Conservation (phyloP, 2,329 filamentous ascomycete species). For the Fusarium fujikuroi region DNA sequence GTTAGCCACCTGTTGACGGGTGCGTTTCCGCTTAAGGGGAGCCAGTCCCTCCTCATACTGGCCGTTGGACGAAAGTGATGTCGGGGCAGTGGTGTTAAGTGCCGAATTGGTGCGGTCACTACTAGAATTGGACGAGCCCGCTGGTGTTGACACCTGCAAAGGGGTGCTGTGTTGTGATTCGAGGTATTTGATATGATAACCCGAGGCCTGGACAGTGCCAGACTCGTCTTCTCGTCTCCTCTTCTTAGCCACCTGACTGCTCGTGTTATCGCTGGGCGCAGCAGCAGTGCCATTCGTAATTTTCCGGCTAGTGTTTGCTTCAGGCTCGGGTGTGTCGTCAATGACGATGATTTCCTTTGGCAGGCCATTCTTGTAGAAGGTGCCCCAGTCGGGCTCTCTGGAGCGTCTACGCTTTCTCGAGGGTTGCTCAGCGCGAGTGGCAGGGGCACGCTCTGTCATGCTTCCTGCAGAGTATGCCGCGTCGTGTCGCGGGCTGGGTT, state of each 20-base stretch:
- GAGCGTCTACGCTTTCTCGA: constrained; percentile 66
- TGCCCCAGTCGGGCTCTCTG: constrained; percentile 78
- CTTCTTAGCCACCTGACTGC: constrained; percentile 74
- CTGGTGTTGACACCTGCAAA: constrained; percentile 72
- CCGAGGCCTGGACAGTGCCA: constrained; percentile 63
- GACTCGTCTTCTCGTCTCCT: constrained; percentile 72
- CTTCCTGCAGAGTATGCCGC: constrained; percentile 39
- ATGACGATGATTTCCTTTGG: constrained; percentile 90
- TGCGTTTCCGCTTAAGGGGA: constrained; percentile 93
- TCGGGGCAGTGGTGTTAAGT: constrained; percentile 87
- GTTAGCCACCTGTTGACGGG: constrained; percentile 82
- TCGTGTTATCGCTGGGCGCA: constrained; percentile 44
- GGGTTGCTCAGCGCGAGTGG: constrained; percentile 46
- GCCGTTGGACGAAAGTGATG: constrained; percentile 74
- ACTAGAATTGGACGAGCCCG: constrained; percentile 79
- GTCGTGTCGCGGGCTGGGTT: constrained; percentile 43
- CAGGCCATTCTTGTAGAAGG: constrained; percentile 84
- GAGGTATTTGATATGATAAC: constrained; percentile 78
- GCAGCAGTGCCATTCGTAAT: constrained; percentile 50
- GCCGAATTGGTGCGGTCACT: constrained; percentile 85
- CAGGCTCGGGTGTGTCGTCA: constrained; percentile 74
- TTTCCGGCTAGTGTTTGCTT: constrained; percentile 56
- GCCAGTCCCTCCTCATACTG: constrained; percentile 72
- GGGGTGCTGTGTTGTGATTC: constrained; percentile 78
- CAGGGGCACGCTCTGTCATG: constrained; percentile 44